Base-by-base conservation (phyloP, 1,284 basidiomycete genomes). In the Fomitopsis schrenkii region DNA sequence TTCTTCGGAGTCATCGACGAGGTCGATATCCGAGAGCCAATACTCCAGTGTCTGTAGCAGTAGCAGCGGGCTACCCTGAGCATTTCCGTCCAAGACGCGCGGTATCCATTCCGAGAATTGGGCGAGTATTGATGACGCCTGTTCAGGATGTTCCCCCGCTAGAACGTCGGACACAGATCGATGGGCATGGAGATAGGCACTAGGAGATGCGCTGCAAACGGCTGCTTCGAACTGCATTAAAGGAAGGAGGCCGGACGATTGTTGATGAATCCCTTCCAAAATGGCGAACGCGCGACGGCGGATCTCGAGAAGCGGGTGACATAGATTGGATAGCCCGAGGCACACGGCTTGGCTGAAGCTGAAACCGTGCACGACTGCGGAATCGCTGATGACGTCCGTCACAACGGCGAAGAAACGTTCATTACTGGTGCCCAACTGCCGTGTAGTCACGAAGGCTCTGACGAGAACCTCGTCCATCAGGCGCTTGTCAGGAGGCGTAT, bases 301-400 rank as follows among this genome's bases (percentile, higher is more conserved):
- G 48, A 91, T 86, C 35, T 82, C 79, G 2, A 81, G 69, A 36
- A 86, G 81, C 2, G 87, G 84, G 72, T 97, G 92, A 40, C 92
- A 91, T 3, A 98, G 82, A 72, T 97, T 97, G 22, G 92, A 88
- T 10, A 97, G 77, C 0, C 90, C 91, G 5, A 97, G 80, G 67
- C 90, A 95, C n/a, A 88, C 82, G 10, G 87, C 79, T 70, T 97
- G 93, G 35, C 85, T 80, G 67, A 93, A 91, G 9, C 80, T 83
- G 72, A 95, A 90, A 35, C 80, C 78, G 68, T 86, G 88, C 17
- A 48, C 36, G 12, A 71, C 72, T 7, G 86, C 80, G 8, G 76
- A 74, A 3, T 80, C 83, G 69, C 88, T 84, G 38, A 93, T 79
- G n/a, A 90, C 83, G 50, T 94, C 90, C 1, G 86, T 83, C 1